Evolutionary conservation across 2,329 filamentous ascomycete genomes (phyloP), one percentile per base, ranked within the genome.

Genomic region (Ramularia collo-cygni): DNA sequence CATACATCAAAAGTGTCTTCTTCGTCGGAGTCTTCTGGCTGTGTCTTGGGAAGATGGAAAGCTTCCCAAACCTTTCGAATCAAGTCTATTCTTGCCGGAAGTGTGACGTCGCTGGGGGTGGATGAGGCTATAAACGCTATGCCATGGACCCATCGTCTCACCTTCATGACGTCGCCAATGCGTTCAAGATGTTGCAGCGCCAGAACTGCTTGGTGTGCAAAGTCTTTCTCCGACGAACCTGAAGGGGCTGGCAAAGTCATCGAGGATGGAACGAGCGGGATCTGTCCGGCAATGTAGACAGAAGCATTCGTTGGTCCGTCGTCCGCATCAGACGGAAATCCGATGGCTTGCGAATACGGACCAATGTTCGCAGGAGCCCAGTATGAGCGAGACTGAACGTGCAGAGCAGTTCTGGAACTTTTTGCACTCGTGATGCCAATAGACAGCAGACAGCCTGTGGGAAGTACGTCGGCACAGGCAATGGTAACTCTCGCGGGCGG

Each of bases 321-420:
- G 14, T 55, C 46, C 2, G 16, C 8, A 9, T 29, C 24, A 12
- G 31, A 15, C 15, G 69, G 68, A 8, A 77, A 65, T 2, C 75
- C 71, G 35, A 92, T 79, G 3, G 88, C 87, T 66, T 98, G 92
- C 40, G 89, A 95, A 63, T 96, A 96, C 0, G 92, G 92, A 0
- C 92, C 92, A 38, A 98, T 96, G 57, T 96, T 96, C 14, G 92
- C 90, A 0, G 92, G 92, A 0, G 92, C 92, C 92, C 92, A 98
- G 70, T 96, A 96, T 8, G 87, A 94, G 28, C 85, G 73, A 3
- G 85, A 89, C 64, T 96, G 92, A 4, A 98, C 89, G 61, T 98
- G 92, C 1, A 96, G 73, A 0, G 64, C 84, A 40, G 55, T 51
- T 21, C 69, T 62, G 28, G 43, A 38, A 13, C 51, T 49, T 28